Base-by-base conservation (phyloP, 2,329 filamentous ascomycete species). In the Xylariales sp. region DNA sequence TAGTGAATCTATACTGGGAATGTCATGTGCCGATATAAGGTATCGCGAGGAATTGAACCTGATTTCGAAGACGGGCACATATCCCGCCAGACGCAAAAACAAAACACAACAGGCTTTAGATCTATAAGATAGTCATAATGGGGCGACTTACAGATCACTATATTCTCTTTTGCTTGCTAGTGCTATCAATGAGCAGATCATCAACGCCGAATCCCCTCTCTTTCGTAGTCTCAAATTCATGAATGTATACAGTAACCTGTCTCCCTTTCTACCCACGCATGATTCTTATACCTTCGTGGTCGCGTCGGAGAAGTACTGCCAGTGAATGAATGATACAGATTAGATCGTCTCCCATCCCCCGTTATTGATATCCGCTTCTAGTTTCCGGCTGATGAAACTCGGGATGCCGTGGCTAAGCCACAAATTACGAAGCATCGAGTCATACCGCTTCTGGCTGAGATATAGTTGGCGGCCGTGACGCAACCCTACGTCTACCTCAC, bases 361-460 rank as follows among this genome's bases (percentile, higher is more conserved):
- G 75, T 93, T 97, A 78, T 99, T 99, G 52, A 97, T 93, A 79
- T 99, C 96, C 14, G 93, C 91, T 83, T 99, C 96, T 72, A 99
- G 81, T 80, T 93, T 95, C 72, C 96, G 86, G 71, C 92, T 93
- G 77, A 99, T 97, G 54, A 93, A 90, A 72, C 92, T 97, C 43
- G 94, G 94, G 34, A 99, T 89, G 4, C 92, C 91, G 75, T 97
- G 94, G 57, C 90, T 88, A 67, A 98, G 84, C 91, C 97, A 97
- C 50, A 94, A 89, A 73, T 91, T 93, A 58, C 96, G 86, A 65
- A 97, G 85, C 80, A 97, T 86, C 43, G 91, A 89, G 80, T 99
- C 96, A 79, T 98, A 99, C 72, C 96, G 86, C 80, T 92, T 95
- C 82, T 97, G 95, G 78, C 97, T 97, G 65, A 99, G 83, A 79